A percentile compares a stretch with the other conserved stretches of the same genome.
Evolutionary conservation across 345 rosid species (phyloP).

Genomic region (Pistacia integerrima): DNA sequence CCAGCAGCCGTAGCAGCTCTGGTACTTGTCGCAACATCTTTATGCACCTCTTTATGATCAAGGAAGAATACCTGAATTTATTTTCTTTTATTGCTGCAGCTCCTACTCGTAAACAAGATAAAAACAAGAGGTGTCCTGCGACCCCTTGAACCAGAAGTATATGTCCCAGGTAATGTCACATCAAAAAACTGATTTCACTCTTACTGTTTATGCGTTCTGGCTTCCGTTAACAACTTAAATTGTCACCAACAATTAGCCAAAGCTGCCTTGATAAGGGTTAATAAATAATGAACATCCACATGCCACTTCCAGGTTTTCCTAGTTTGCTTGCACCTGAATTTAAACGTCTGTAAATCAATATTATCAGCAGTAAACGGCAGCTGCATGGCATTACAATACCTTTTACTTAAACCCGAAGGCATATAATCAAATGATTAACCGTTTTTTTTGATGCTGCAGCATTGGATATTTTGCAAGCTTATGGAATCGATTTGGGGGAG

Average conservation of each 20-base stretch:
- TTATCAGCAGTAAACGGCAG: too few relatives aligned
- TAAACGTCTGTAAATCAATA: neutral
- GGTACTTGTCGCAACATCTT: constrained; percentile 42
- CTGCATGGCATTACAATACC: neutral
- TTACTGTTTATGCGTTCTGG: too few relatives aligned
- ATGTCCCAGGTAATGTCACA: constrained; percentile 62
- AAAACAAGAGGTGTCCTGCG: constrained; percentile 79
- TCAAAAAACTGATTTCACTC: neutral
- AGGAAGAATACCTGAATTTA: constrained; percentile 7
- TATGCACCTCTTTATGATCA: neutral
- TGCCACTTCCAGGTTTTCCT: too few relatives aligned
- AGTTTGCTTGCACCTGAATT: too few relatives aligned
- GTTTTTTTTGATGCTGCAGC: constrained; percentile 50
- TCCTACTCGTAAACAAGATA: constrained; percentile 73
- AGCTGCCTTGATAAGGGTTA: too few relatives aligned
- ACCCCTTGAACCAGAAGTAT: constrained; percentile 84
- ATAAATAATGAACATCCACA: too few relatives aligned
- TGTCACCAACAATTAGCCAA: too few relatives aligned
- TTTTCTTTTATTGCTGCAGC: constrained; percentile 47
- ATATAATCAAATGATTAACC: neutral
- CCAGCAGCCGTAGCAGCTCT: constrained; percentile 89
- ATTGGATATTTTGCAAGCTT: constrained; percentile 71
- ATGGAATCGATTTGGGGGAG: constrained; percentile 72
- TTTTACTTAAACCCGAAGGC: neutral
- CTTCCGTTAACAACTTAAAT: too few relatives aligned